Evolutionary conservation across 2,329 filamentous ascomycete species (phyloP).

Genomic region (Byssothecium circinans): DNA sequence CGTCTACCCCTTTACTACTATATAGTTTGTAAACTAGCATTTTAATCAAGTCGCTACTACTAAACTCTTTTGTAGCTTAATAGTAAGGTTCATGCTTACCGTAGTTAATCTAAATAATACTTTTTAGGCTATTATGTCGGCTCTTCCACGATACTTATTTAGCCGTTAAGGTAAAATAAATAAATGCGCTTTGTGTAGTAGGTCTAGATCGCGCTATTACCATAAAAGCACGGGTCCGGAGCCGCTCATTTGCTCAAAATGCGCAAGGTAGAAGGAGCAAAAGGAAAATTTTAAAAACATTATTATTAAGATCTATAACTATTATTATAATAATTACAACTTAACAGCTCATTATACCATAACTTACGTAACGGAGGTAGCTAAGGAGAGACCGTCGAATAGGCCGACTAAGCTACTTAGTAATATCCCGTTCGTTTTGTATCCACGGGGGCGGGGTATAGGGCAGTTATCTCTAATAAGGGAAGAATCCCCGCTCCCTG

Average conservation of each 20-base stretch:
- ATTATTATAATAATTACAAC: conserved; percentile 7
- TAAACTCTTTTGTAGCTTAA: too few relatives aligned
- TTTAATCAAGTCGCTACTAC: too few relatives aligned
- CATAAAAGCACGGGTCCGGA: conserved; percentile 3
- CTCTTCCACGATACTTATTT: too few relatives aligned
- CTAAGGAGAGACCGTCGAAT: conserved; percentile 6
- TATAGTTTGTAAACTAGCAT: too few relatives aligned
- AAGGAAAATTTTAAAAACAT: conserved; percentile 6
- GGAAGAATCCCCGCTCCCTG: conserved; percentile 4
- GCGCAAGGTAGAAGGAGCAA: conserved; percentile 4
- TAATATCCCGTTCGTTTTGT: conserved; percentile 6
- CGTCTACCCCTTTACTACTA: too few relatives aligned
- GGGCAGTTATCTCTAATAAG: conserved; percentile 8
- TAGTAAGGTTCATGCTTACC: too few relatives aligned
- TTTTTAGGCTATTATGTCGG: too few relatives aligned
- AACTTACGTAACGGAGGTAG: conserved; percentile 4
- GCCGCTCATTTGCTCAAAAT: conserved; percentile 9
- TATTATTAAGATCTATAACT: conserved; percentile 11
- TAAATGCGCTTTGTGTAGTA: neutral
- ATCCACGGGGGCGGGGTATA: conserved; percentile 7
- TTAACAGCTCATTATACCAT: conserved; percentile 5
- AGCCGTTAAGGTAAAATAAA: too few relatives aligned
- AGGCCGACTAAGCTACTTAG: conserved; percentile 4
- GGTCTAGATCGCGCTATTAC: neutral
- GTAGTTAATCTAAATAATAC: too few relatives aligned